Evolutionary conservation across 495 filamentous ascomycete species (phyloP).

Genomic region (Trichoderma reesei): DNA sequence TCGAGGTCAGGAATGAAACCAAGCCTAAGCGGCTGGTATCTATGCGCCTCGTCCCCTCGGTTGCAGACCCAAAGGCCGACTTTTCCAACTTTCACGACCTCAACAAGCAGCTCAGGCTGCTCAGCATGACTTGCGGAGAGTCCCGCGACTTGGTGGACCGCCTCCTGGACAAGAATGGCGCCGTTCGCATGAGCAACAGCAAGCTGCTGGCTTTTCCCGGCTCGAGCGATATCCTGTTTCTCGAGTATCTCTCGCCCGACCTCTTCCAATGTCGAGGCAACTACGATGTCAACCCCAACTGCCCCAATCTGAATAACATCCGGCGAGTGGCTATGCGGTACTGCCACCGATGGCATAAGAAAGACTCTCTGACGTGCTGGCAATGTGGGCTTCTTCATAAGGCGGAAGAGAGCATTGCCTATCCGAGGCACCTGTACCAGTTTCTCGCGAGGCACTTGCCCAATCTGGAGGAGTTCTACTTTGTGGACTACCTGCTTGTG

Average conservation of each 20-base stretch:
- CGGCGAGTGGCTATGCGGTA: slow-evolving; percentile 24
- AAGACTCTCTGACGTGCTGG: slow-evolving; percentile 16
- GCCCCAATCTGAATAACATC: slow-evolving; percentile 20
- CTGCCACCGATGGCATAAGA: slow-evolving; percentile 21
- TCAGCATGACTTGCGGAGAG: slow-evolving; percentile 19
- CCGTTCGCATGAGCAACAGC: slow-evolving; percentile 18
- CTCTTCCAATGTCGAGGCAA: slow-evolving; percentile 14
- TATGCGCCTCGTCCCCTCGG: slow-evolving; percentile 16
- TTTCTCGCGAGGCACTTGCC: slow-evolving; percentile 24
- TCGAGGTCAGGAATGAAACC: slow-evolving; percentile 7
- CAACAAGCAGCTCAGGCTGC: slow-evolving; percentile 18
- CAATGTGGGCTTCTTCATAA: slow-evolving; percentile 19
- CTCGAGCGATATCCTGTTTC: slow-evolving; percentile 20
- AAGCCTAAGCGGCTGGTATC: slow-evolving; percentile 10
- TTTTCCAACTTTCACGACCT: slow-evolving; percentile 15
- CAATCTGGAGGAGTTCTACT: slow-evolving; percentile 25
- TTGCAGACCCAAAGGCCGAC: slow-evolving; percentile 19
- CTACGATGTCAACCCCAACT: slow-evolving; percentile 15
- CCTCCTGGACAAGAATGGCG: slow-evolving; percentile 16
- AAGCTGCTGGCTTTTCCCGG: slow-evolving; percentile 18
- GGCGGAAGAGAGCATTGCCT: slow-evolving; percentile 1
- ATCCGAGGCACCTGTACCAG: slow-evolving; percentile 21
- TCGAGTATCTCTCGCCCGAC: slow-evolving; percentile 20
- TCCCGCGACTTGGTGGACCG: slow-evolving; percentile 14
- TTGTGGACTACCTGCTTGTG: slow-evolving; percentile 23